phyloP scores from a whole-genome alignment of 2,329 filamentous ascomycete species.

The Aureobasidium melanogenum region DNA sequence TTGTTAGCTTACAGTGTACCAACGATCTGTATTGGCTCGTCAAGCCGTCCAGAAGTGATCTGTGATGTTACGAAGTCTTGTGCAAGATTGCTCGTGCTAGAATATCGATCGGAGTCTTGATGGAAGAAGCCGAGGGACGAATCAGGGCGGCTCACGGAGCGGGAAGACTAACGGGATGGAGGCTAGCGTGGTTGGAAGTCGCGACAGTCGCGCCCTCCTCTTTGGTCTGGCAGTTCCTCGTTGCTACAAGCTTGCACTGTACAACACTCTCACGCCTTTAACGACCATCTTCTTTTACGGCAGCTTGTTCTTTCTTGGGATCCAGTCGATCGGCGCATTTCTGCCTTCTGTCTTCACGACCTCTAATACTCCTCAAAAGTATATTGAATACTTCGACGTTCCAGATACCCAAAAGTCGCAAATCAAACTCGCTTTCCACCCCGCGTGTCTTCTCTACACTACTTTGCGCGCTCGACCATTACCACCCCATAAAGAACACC shows the following conservation, averaged over 20 bases:
- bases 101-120: not conserved
- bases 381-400: not conserved
- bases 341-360: not conserved
- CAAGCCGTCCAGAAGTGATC: no score
- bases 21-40: no score
- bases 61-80: no score
- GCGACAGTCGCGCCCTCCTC: constrained; percentile 5
- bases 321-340: not conserved
- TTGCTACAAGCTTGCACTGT: not conserved
- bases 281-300: constrained; percentile 6
- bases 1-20: no score
- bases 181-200: not conserved
- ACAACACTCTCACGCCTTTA: constrained; percentile 6
- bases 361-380: not conserved
- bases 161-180: not conserved
- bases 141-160: not conserved
- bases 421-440: constrained; percentile 9
- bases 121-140: not conserved
- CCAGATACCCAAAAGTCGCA: not conserved
- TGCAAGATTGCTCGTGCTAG: not conserved
- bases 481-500: not conserved
- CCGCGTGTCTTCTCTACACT: constrained; percentile 4
- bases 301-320: constrained; percentile 2
- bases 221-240: not conserved
- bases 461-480: not conserved